Base-by-base conservation (phyloP, 768 basidiomycete species). In the Dendrothele bispora region DNA sequence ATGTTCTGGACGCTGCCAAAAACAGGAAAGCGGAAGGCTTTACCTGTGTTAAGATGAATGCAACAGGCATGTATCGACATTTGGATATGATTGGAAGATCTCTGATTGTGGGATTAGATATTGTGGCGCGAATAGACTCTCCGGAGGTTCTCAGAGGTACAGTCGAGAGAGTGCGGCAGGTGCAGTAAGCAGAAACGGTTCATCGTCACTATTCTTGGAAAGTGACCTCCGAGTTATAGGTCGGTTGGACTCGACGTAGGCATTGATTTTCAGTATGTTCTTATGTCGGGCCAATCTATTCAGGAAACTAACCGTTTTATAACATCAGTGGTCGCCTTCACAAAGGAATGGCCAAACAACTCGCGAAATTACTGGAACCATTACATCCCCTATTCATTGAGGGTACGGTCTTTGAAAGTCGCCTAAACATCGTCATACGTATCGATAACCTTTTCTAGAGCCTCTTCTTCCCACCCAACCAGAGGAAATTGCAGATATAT, bases 1-100 rank as follows among this genome's bases (percentile, higher is more conserved):
- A 79, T 47, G 79, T 84, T 1, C 61, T 73, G 21, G 70, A 70
- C 6, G 75, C 75, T 47, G 84, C 85, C 1, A 62, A 69, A 41
- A 64, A 62, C 18, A 71, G 84, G 4, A 82, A 80, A 52, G 68
- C 65, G 10, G 79, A 87, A 59, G 83, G 84, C 2, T 86, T 88
- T 61, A 80, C 77, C 0, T 80, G 80, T 2, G 82, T 87, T 24
- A 87, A 88, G 67, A 87, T 86, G 84, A 86, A 87, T 57, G 84
- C 73, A 3, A 79, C 75, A 3, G 70, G 81, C 78, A 30, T 12
- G 71, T 59, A 26, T 37, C 6, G 14, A 3, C 10, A 39, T 7
- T 2, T 11, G 30, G 15, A 26, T 30, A 26, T 8, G 17, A 14
- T 45, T 17, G 32, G 7, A 28, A 20, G 30, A 3, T 34, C n/a